Evolutionary conservation across 2,329 filamentous ascomycete species (phyloP).

Genomic region (Trichoderma sp.): DNA sequence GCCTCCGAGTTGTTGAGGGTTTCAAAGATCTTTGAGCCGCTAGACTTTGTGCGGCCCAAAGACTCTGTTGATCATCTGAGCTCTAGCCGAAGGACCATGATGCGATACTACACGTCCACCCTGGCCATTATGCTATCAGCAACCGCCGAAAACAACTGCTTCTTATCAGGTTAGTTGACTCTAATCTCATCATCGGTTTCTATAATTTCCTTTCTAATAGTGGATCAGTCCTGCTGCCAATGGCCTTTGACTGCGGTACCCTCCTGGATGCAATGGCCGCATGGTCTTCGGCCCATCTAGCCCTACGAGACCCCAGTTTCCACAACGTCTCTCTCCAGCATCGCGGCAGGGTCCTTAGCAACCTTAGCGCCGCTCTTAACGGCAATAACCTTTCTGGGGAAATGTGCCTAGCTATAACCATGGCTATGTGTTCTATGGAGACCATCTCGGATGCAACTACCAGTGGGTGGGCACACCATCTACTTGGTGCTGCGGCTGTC

Average conservation of each 20-base stretch:
- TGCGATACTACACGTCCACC: conserved; percentile 21
- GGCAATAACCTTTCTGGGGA: not conserved
- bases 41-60: conserved; percentile 3
- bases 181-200: too few species aligned
- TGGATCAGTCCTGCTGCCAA: conserved; percentile 16
- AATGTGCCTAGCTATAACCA: conserved; percentile 7
- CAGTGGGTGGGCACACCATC: conserved; percentile 11
- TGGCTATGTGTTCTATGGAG: conserved; percentile 17
- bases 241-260: conserved; percentile 8
- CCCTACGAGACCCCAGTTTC: conserved; percentile 17
- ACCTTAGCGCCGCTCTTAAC: conserved; percentile 8
- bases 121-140: conserved; percentile 19
- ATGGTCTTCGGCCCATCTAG: conserved; percentile 16
- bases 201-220: not conserved
- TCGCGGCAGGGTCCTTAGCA: not conserved
- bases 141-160: conserved; percentile 19
- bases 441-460: conserved; percentile 8
- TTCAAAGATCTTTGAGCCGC: conserved; percentile 10
- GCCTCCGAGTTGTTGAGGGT: conserved; percentile 1
- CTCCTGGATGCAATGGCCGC: conserved; percentile 14
- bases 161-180: conserved; percentile 5
- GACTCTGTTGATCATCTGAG: not conserved
- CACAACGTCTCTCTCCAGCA: conserved; percentile 9
- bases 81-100: conserved; percentile 12
- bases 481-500: conserved; percentile 2